Evolutionary conservation across 768 basidiomycete genomes (phyloP).

Genomic region (Suillus clintonianus): DNA sequence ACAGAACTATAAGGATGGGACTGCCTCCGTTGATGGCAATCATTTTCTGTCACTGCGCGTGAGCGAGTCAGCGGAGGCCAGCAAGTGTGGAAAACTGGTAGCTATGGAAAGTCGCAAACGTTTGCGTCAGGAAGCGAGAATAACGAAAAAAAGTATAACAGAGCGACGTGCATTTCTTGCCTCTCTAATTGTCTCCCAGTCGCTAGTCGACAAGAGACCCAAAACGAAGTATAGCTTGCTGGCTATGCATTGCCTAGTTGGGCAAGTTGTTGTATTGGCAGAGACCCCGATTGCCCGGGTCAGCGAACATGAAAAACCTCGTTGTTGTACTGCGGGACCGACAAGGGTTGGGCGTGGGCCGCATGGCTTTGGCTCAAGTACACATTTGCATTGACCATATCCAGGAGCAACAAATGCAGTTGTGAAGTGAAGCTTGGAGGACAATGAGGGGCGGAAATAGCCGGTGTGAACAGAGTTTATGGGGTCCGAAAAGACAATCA

Average conservation of each 20-base stretch:
- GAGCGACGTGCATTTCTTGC: not conserved
- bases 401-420: not conserved
- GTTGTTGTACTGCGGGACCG: not conserved
- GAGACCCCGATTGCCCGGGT: conserved; percentile 2
- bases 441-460: conserved; percentile 7
- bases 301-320: not conserved
- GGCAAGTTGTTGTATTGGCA: conserved; percentile 24
- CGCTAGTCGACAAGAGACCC: not conserved
- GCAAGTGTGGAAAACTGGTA: not conserved
- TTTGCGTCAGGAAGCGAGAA: not conserved
- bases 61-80: not conserved
- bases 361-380: too few species aligned
- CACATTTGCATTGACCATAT: not conserved
- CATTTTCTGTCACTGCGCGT: not conserved
- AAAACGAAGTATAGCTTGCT: not conserved
- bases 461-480: conserved; percentile 8
- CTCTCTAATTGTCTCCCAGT: not conserved
- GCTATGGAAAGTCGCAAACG: not conserved
- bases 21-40: not conserved
- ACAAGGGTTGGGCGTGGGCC: not conserved
- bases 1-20: not conserved
- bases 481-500: conserved; percentile 20
- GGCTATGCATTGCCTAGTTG: not conserved
- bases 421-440: not conserved
- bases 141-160: not conserved